Evolutionary conservation across 2,329 filamentous ascomycete genomes (phyloP).

Genomic region (Claviceps quebecensis): DNA sequence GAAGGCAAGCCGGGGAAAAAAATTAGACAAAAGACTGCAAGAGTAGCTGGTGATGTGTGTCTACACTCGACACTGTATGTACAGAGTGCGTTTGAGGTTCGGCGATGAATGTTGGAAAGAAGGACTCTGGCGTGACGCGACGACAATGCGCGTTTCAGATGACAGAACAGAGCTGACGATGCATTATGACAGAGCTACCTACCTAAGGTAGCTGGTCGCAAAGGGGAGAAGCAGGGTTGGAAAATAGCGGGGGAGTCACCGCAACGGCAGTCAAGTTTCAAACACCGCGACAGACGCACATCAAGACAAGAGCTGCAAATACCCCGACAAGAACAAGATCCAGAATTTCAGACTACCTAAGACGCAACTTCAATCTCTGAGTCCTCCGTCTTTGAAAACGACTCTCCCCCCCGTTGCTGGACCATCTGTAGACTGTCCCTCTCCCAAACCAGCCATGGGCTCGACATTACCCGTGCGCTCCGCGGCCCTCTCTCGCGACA

Average conservation of each 20-base stretch:
- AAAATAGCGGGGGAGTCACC: too few species aligned
- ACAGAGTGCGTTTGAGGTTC: background rate
- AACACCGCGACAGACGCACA: too few species aligned
- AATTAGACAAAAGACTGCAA: background rate
- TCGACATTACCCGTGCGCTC: slow-evolving; percentile 38
- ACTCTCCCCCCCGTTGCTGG: background rate
- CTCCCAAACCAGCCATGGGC: slow-evolving; percentile 10
- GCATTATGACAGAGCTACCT: too few species aligned
- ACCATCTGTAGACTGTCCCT: background rate
- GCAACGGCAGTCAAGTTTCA: too few species aligned
- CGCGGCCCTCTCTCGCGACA: slow-evolving; percentile 71
- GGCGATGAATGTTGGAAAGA: background rate
- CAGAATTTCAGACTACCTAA: too few species aligned
- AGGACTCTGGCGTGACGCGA: background rate
- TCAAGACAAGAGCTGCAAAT: too few species aligned
- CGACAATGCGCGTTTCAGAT: too few species aligned
- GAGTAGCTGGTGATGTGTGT: background rate
- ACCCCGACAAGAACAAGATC: too few species aligned
- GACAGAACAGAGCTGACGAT: too few species aligned
- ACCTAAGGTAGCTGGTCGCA: too few species aligned
- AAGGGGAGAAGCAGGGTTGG: too few species aligned
- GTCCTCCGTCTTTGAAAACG: background rate
- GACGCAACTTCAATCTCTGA: too few species aligned
- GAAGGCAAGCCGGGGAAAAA: background rate
- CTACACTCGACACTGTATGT: background rate